Evolutionary conservation across 129 eudicot species (phyloP).

Genomic region (Flaveria brownii): DNA sequence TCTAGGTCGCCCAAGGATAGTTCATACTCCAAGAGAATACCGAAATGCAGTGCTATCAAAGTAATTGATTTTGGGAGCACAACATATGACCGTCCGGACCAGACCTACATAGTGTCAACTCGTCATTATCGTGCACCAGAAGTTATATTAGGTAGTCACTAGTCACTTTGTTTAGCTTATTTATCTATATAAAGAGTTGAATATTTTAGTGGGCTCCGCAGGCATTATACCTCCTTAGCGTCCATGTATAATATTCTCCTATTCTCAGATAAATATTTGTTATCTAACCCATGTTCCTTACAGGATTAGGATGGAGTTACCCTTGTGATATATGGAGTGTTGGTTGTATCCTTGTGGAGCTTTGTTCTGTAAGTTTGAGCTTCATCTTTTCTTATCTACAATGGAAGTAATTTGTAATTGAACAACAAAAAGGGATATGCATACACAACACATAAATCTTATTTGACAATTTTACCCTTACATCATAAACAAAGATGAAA

Average conservation of each 20-base stretch:
- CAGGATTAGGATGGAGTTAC: conserved; percentile 84
- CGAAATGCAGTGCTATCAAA: conserved; percentile 81
- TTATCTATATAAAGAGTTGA: too few relatives aligned
- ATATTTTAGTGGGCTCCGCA: too few relatives aligned
- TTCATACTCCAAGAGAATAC: conserved; percentile 61
- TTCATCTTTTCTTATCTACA: not conserved
- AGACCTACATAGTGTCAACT: conserved; percentile 69
- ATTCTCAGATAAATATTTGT: not conserved
- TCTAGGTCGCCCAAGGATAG: conserved; percentile 68
- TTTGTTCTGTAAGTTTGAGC: conserved; percentile 61
- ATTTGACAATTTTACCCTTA: not conserved
- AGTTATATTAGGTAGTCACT: conserved; percentile 64
- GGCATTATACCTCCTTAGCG: too few relatives aligned
- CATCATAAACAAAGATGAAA: not conserved
- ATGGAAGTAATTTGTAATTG: not conserved
- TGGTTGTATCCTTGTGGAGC: conserved; percentile 78
- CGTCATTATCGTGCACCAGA: conserved; percentile 90
- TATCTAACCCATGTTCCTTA: not conserved
- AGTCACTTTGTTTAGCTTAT: not conserved
- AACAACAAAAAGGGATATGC: not conserved
- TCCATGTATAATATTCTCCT: not conserved
- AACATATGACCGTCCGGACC: conserved; percentile 51
- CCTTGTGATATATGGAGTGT: conserved; percentile 92
- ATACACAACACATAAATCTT: not conserved
- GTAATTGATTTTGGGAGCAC: conserved; percentile 94